Conservation (phyloP, 305 asterid genomes). For the Salvia sclarea region DNA sequence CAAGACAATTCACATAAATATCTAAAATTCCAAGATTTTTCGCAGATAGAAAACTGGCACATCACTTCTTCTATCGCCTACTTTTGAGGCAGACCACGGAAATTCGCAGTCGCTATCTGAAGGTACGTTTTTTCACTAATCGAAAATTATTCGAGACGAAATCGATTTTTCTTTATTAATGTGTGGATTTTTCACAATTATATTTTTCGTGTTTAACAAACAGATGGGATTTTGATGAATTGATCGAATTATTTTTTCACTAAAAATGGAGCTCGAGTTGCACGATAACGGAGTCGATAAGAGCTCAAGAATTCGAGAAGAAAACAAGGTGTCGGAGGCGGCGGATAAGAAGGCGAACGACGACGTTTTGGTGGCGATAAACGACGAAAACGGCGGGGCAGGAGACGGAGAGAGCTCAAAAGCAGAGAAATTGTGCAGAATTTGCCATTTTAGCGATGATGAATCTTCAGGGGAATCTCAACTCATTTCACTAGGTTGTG, state of each 20-base stretch:
- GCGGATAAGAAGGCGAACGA: not conserved
- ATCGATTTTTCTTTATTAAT: not conserved
- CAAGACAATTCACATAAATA: not conserved
- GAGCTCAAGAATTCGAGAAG: constrained; percentile 4
- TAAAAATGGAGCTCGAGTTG: constrained; percentile 18
- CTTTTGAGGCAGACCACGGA: not conserved
- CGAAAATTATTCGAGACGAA: too few species aligned
- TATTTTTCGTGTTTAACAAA: not conserved
- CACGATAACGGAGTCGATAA: not conserved
- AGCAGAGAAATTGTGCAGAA: constrained; percentile 46
- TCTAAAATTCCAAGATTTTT: not conserved
- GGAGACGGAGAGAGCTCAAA: not conserved
- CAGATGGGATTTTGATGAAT: not conserved
- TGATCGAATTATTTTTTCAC: not conserved
- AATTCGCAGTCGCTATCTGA: not conserved
- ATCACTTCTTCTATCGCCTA: not conserved
- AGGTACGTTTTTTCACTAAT: not conserved
- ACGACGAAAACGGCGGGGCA: not conserved
- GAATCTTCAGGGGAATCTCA: constrained; percentile 27
- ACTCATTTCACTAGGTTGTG: constrained; percentile 49
- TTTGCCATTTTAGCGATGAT: constrained; percentile 54
- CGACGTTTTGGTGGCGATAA: constrained; percentile 18
- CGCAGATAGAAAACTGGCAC: not conserved
- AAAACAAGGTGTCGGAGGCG: not conserved
- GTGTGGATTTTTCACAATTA: too few species aligned